Conservation (phyloP, 176 grass and related monocot genomes). For the Elaeis guineensis region DNA sequence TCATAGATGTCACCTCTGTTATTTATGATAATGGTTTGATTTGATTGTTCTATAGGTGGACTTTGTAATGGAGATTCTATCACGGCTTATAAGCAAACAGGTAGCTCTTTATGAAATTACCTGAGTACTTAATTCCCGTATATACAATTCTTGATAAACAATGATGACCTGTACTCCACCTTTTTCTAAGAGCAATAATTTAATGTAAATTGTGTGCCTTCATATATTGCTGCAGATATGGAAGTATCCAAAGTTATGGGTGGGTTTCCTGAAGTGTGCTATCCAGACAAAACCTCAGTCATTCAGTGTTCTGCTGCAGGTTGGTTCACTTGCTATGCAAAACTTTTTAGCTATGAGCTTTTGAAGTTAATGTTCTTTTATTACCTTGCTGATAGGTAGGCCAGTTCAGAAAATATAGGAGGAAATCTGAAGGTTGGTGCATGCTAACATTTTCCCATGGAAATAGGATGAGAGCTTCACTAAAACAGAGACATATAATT, state of each 20-base stretch:
- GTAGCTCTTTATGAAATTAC: slow-evolving; percentile 12
- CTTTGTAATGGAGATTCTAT: slow-evolving; percentile 95
- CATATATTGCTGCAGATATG: slow-evolving; percentile 57
- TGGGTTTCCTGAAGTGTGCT: slow-evolving; percentile 84
- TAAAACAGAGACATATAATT: no score
- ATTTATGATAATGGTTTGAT: no score
- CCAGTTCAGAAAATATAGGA: no score
- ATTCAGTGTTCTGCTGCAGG: slow-evolving; percentile 83
- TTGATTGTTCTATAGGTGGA: slow-evolving; percentile 45
- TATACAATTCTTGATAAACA: no score
- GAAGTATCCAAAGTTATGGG: slow-evolving; percentile 98
- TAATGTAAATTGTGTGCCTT: background rate
- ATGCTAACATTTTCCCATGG: no score
- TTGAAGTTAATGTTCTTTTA: no score
- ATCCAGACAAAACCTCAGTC: slow-evolving; percentile 92
- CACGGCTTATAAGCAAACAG: slow-evolving; percentile 85
- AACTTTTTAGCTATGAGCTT: background rate
- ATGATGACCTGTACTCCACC: no score
- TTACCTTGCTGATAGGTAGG: no score
- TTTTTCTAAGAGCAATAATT: background rate
- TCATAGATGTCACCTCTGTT: no score
- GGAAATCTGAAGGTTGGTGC: no score
- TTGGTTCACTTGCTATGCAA: slow-evolving; percentile 7
- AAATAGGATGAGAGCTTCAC: no score
- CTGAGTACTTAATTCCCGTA: no score